Base-by-base conservation (phyloP, 257 asterid genomes). In the Lavandula angustifolia region DNA sequence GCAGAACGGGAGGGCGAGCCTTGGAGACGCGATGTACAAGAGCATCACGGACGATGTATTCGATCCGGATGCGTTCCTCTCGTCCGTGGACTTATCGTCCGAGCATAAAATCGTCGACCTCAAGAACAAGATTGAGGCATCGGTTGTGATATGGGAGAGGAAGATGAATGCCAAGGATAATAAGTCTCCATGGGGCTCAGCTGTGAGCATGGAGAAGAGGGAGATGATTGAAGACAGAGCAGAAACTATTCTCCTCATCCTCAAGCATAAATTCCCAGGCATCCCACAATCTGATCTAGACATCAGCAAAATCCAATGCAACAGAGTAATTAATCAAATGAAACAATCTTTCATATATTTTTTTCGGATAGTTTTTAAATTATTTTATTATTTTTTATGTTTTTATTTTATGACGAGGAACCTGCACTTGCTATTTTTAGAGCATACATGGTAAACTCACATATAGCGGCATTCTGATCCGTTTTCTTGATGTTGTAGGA, bases 101-200 rank as follows among this genome's bases (percentile, higher is more conserved):
- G 97, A 94, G 70, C 96, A 87, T 66, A 90, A 94, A 58, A 83
- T 94, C 52, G 68, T 90, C 9, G 99, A 92, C 71, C 97, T 92
- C 40, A 89, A 84, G 77, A 86, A 92, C 74, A 84, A 62, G 77
- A 81, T 94, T 0, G 99, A 90, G 87, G 96, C 95, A 0, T 94
- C 97, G 14, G 75, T 85, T 1, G 87, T 85, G 66, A 94, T 94
- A 6, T 87, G 97, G 99, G 82, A 76, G 68, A 73, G 94, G 74
- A 94, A 90, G 75, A 84, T 89, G 95, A 85, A 35, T 0, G 82
- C 92, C 6, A 87, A 94, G 79, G 95, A 90, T 18, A 82, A 67
- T 62, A 90, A 89, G 68, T 80, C 96, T 49, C 60, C 92, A 2
- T 92, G 96, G 97, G 68, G 97, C 40, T 81, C 91, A 6, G 82